Base-by-base conservation (phyloP, 2,329 filamentous ascomycete genomes). In the Pleoardoris graminearum region DNA sequence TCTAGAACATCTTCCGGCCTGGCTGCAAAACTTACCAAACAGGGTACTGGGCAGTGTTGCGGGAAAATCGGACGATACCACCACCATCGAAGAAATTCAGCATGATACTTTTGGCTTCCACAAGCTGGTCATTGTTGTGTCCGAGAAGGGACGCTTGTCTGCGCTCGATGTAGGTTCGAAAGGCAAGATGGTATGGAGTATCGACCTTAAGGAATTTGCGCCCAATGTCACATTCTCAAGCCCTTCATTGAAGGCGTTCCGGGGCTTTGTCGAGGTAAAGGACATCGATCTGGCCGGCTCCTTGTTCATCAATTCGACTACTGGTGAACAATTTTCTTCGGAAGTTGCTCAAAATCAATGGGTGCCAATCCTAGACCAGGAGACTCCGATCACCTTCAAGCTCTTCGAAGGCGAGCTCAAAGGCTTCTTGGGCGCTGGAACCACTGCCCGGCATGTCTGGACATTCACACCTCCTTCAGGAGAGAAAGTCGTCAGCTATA, bases 21-120 rank as follows among this genome's bases (percentile, higher is more conserved):
- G 87, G 75, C 74, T 96, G 2, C 80, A 85, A 56, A 79, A 79
- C 14, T 78, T 97, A 8, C 91, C 91, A 4, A 75, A 80, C 37
- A 85, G 86, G 21, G 75, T 97, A 12, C 65, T 91, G 2, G 82
- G 82, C 41, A 76, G 70, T 30, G 66, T 79, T 21, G 56, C 75
- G 19, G 76, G 76, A 55, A 87, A 84, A 58, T 77, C 90, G 14
- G 84, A 85, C 27, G 82, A 82, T 0, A 79, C 82, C 7, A 79
- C 82, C 7, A 76, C 79, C 14, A 66, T 74, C 1, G 73, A 77
- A 23, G 78, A 79, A 6, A 76, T 87, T n/a, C 76, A 78, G 16
- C 81, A 85, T 14, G 89, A 94, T 64, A 84, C 81, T 33, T 97
- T 97, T 71, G 93, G 93, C 4, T 93, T 97, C 74, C 87, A 90